These are phyloP conservation scores for Naegleria fowleri DNA, from an alignment of 208 protist species.

Conservation along the genomic window DNA sequence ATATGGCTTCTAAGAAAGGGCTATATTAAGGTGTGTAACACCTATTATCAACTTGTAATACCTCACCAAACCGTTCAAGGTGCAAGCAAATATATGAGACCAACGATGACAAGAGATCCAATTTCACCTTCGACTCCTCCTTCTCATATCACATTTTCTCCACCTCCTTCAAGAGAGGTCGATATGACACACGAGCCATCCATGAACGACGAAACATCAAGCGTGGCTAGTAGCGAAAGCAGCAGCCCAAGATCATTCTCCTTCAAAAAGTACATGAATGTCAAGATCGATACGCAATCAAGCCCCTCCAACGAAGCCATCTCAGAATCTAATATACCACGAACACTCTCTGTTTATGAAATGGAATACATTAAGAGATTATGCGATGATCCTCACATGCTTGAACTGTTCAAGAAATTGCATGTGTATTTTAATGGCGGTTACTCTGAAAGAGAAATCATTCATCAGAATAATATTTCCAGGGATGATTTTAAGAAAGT, in stretches of 20 bases:
- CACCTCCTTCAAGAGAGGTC: background rate
- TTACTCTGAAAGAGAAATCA: background rate
- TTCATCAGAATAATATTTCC: background rate
- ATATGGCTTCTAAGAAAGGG: background rate
- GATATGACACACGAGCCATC: background rate
- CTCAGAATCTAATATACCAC: no score
- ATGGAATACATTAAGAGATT: background rate
- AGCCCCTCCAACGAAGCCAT: background rate
- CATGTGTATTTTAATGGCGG: constrained; percentile 8
- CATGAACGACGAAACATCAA: background rate
- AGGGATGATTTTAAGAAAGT: background rate
- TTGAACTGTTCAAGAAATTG: background rate
- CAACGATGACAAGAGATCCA: background rate
- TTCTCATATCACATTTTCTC: background rate
- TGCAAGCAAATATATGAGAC: background rate
- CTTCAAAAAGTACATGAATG: background rate
- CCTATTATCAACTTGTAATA: background rate
- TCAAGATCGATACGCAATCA: background rate
- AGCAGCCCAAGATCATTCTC: background rate
- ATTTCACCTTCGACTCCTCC: background rate
- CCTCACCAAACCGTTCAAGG: background rate
- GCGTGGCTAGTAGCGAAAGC: background rate
- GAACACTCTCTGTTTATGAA: background rate
- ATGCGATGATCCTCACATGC: background rate
- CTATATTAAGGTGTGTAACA: background rate